Conservation (phyloP, 257 asterid species). For the Lithospermum erythrorhizon region DNA sequence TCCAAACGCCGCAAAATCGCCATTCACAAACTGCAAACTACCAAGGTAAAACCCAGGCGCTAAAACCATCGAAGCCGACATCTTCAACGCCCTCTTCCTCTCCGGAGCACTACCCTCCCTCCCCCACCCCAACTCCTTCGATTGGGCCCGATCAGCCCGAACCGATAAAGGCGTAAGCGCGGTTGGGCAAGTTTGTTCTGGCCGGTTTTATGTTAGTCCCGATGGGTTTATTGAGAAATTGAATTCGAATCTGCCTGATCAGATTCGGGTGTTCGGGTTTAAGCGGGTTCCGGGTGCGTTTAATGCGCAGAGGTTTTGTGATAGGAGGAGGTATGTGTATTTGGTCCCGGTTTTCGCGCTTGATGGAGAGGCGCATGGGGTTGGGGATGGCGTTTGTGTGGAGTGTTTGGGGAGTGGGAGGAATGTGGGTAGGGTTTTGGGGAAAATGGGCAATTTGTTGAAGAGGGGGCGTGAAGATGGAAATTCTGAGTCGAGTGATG, state of each 20-base stretch:
- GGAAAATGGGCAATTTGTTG: background rate
- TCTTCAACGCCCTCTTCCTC: constrained; percentile 68
- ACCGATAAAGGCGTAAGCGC: constrained; percentile 98
- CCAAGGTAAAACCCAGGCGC: constrained; percentile 97
- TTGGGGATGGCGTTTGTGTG: constrained; percentile 21
- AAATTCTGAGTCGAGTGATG: too few relatives aligned
- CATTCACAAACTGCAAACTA: constrained; percentile 80
- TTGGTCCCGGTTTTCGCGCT: background rate
- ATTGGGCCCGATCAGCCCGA: constrained; percentile 88
- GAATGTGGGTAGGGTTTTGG: constrained; percentile 66
- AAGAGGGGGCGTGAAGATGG: too few relatives aligned
- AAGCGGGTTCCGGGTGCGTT: constrained; percentile 64
- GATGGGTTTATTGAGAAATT: constrained; percentile 71
- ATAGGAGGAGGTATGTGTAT: constrained; percentile 37
- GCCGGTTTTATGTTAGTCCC: constrained; percentile 72
- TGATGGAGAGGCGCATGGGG: background rate
- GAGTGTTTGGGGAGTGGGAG: constrained; percentile 88
- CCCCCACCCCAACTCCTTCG: constrained; percentile 46
- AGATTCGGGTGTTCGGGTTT: constrained; percentile 71
- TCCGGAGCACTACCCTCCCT: constrained; percentile 76
- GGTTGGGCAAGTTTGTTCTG: constrained; percentile 91
- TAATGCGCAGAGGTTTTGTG: constrained; percentile 89
- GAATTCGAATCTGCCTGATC: constrained; percentile 49
- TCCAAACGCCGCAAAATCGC: constrained; percentile 92
- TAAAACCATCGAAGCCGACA: constrained; percentile 91